Percentiles rank a stretch among this genome's conserved stretches.
These are phyloP conservation scores for Wallacemonas collosoma DNA, from an alignment of 208 protist species.

Conservation along the genomic window DNA sequence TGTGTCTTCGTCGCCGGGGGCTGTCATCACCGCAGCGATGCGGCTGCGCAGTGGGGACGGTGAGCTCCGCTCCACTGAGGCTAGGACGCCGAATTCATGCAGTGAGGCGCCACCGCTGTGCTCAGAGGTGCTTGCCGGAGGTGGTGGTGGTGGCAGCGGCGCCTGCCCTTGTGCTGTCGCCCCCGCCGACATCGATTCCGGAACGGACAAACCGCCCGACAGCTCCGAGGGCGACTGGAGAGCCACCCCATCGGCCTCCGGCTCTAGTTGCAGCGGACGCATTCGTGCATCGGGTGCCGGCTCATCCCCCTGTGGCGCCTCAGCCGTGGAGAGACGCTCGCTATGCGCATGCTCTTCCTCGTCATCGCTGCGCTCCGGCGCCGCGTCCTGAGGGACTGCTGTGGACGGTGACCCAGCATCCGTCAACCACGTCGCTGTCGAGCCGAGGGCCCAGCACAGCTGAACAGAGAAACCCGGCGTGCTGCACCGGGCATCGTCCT, in stretches of 20 bases:
- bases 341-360: no score
- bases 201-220: background rate
- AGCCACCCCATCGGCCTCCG: background rate
- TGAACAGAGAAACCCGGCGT: constrained; percentile 22
- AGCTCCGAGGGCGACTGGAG: background rate
- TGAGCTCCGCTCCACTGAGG: background rate
- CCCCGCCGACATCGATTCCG: background rate
- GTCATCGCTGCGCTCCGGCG: no score
- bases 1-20: background rate
- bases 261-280: constrained; percentile 4
- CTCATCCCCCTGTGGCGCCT: no score
- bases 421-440: constrained; percentile 3
- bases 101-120: background rate
- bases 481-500: constrained; percentile 15
- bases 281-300: background rate
- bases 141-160: background rate
- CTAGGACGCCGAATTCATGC: no score
- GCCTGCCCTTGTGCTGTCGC: background rate
- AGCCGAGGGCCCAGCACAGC: constrained; percentile 32
- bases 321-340: no score
- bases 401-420: background rate
- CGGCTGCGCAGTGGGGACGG: background rate
- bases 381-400: no score
- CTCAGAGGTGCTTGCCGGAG: background rate
- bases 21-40: background rate